Evolutionary conservation across 176 grass and related monocot species (phyloP), one percentile per base, ranked within the genome.

Genomic region (Aegilops tauschii): DNA sequence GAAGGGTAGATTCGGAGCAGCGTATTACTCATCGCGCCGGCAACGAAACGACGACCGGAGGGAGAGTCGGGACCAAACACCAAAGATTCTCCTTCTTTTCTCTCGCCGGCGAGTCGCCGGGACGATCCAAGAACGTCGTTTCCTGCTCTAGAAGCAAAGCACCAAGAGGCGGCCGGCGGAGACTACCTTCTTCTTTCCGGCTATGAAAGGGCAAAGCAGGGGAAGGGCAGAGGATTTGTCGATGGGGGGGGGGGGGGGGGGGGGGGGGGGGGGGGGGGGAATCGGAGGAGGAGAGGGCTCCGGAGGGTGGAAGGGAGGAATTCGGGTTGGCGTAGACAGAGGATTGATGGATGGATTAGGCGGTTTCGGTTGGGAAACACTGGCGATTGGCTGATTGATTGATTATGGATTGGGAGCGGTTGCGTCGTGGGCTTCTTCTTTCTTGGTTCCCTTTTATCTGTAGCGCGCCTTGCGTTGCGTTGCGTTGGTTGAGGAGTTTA

Each of bases 1-100:
- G 93, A 98, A 61, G 96, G 96, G 39, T 86, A 76, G 82, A 98
- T 80, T 72, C 93, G 93, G 47, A 98, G 96, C 89, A 98, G 90
- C 31, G 91, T 91, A 36, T 77, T 93, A 70, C 91, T 95, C 94
- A 95, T 95, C 74, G 79, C 80, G 56, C 74, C 85, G 79, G 76
- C 69, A 61, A 45, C 54, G 9, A 31, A 35, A 12, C 30, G 66
- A 65, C 63, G 45, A 3, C 64, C 16, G 50, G 50, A 18, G 50
- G 11, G 11, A 6, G 65, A 73, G 20, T 27, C n/a, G 78, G 31
- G 12, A 16, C 82, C 36, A 47, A 42, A 65, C 59, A 67, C 6
- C 23, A 32, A 75, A 10, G 61, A 35, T 47, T 65, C 66, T 69
- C 61, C 17, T 32, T 13, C 47, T 16, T 47, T 71, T 49, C 63